A percentile compares a stretch with the other conserved stretches of the same genome.
These are phyloP conservation scores for Dothistroma septosporum DNA, from an alignment of 2,329 filamentous ascomycete species.

Conservation along the genomic window DNA sequence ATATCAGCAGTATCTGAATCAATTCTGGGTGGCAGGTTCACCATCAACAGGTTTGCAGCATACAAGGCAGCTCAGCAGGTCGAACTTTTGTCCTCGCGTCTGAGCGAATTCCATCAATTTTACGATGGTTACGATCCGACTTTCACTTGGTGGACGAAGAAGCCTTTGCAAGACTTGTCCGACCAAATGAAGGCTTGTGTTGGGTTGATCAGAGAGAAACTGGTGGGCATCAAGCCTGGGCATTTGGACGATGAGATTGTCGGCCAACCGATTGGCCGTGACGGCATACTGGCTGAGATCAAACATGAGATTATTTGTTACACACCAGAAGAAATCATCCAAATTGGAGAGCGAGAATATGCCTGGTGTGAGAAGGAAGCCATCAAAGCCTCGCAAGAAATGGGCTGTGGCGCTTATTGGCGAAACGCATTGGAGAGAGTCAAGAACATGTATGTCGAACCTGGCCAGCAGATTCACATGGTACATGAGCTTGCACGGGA, in stretches of 20 bases:
- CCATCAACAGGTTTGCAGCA: constrained; percentile 40
- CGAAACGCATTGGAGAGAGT: constrained; percentile 53
- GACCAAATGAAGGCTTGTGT: constrained; percentile 37
- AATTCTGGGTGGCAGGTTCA: constrained; percentile 36
- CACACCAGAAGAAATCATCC: constrained; percentile 53
- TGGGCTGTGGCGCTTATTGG: constrained; percentile 51
- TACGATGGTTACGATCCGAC: constrained; percentile 54
- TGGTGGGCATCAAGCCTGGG: constrained; percentile 45
- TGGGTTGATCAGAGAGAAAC: constrained; percentile 38
- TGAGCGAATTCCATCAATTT: constrained; percentile 50
- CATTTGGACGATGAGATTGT: constrained; percentile 49
- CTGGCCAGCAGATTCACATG: constrained; percentile 52
- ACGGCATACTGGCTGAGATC: constrained; percentile 51
- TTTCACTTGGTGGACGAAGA: constrained; percentile 55
- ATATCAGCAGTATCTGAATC: constrained; percentile 35
- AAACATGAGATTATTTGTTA: constrained; percentile 57
- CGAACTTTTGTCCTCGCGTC: constrained; percentile 38
- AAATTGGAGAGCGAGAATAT: constrained; percentile 51
- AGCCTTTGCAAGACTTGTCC: constrained; percentile 44
- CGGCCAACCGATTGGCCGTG: constrained; percentile 54
- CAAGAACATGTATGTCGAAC: constrained; percentile 52
- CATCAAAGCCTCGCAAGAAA: constrained; percentile 46
- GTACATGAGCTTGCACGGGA: constrained; percentile 51
- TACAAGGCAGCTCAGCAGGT: constrained; percentile 47
- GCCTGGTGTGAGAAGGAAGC: constrained; percentile 56